Percentiles rank a stretch among this genome's conserved stretches.
These are phyloP conservation scores for Stagonosporopsis rhizophila DNA, from an alignment of 2,329 filamentous ascomycete species.

Conservation along the genomic window DNA sequence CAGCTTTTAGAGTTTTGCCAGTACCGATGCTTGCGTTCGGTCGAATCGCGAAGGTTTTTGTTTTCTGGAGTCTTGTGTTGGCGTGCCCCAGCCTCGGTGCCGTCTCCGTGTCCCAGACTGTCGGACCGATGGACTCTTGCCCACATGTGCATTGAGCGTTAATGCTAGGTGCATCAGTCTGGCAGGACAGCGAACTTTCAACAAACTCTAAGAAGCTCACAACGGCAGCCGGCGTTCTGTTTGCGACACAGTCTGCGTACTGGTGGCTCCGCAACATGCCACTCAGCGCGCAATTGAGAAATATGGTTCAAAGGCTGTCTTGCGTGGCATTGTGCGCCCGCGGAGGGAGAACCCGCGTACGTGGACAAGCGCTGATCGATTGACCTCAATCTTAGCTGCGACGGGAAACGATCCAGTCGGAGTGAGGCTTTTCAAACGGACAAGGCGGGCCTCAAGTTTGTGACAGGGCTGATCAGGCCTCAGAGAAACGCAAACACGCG, in stretches of 20 bases:
- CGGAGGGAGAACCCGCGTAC: conserved; percentile 14
- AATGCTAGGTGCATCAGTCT: not conserved
- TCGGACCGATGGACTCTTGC: conserved; percentile 24
- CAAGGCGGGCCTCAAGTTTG: conserved; percentile 17
- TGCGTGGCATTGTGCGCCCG: conserved; percentile 14
- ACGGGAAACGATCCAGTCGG: conserved; percentile 32
- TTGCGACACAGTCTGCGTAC: conserved; percentile 7
- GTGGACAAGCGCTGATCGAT: conserved; percentile 32
- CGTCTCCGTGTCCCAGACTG: conserved; percentile 8
- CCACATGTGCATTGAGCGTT: not conserved
- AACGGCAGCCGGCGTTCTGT: conserved; percentile 5
- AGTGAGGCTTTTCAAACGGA: conserved; percentile 16
- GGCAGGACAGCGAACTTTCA: conserved; percentile 1
- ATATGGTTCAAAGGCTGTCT: not conserved
- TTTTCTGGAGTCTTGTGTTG: conserved; percentile 17
- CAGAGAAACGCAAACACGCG: conserved; percentile 41
- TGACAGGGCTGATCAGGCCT: conserved; percentile 47
- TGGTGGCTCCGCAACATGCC: not conserved
- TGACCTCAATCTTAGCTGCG: conserved; percentile 21
- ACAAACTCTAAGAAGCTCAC: conserved; percentile 1
- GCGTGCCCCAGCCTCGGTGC: conserved; percentile 19
- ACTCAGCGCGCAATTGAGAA: conserved; percentile 1
- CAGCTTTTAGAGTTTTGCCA: conserved; percentile 11
- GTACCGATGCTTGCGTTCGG: not conserved
- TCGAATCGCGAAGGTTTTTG: conserved; percentile 15